Evolutionary conservation across 164 flowering plant species (phyloP).

Genomic region (Magnolia kwangsiensis): DNA sequence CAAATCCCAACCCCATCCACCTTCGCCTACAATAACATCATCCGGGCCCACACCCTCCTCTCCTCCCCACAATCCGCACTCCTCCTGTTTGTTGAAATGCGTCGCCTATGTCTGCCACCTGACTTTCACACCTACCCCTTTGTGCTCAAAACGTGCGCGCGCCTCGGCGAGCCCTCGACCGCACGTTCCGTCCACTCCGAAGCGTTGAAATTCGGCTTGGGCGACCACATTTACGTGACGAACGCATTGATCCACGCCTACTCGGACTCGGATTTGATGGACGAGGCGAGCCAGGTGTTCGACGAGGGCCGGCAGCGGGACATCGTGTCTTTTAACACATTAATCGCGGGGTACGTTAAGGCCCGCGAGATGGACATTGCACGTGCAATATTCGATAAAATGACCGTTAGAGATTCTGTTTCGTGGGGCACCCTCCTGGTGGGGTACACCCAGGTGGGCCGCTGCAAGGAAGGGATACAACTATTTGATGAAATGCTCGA

Average conservation of each 20-base stretch:
- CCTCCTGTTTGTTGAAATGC: constrained; percentile 46
- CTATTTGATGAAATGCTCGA: constrained; percentile 47
- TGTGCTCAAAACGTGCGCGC: constrained; percentile 44
- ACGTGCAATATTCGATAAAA: constrained; percentile 43
- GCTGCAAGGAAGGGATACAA: constrained; percentile 37
- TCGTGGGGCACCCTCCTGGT: constrained; percentile 70
- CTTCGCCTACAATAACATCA: constrained; percentile 56
- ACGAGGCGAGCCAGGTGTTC: constrained; percentile 40
- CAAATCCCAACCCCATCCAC: constrained; percentile 49
- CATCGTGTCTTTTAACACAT: constrained; percentile 52
- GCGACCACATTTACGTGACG: constrained; percentile 34
- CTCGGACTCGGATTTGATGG: constrained; percentile 18
- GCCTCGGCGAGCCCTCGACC: constrained; percentile 14
- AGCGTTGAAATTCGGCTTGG: constrained; percentile 40
- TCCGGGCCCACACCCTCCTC: constrained; percentile 46
- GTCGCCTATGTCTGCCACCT: constrained; percentile 38
- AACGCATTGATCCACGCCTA: constrained; percentile 52
- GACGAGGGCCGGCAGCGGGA: constrained; percentile 35
- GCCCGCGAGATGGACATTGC: constrained; percentile 41
- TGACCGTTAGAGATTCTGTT: constrained; percentile 48
- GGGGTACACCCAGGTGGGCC: constrained; percentile 48
- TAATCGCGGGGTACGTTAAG: constrained; percentile 59
- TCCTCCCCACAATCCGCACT: constrained; percentile 42
- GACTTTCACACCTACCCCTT: constrained; percentile 72
- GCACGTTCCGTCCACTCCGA: constrained; percentile 46